Conservation (phyloP, 1,284 basidiomycete species). For the Malassezia sp. region DNA sequence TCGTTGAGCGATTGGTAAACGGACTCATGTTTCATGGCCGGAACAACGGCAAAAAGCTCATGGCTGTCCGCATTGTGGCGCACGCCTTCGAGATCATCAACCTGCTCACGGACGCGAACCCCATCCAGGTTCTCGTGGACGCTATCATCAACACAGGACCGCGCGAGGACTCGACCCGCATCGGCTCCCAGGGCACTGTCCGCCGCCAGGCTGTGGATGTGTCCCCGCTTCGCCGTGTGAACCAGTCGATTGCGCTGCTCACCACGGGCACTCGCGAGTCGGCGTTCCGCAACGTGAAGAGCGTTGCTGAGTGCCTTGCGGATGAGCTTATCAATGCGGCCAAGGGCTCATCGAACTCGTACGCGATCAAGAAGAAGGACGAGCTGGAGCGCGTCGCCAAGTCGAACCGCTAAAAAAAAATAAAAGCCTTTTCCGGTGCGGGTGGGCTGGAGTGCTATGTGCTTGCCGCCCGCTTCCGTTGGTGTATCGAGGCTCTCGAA, state of each 20-base stretch:
- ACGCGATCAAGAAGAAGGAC: constrained; percentile 89
- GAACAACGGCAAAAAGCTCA: constrained; percentile 99
- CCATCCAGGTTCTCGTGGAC: constrained; percentile 94
- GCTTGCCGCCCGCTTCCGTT: constrained; percentile 3
- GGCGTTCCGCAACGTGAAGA: constrained; percentile 99
- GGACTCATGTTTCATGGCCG: constrained; percentile 89
- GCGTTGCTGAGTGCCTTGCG: constrained; percentile 84
- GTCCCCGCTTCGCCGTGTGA: constrained; percentile 92
- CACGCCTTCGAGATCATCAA: constrained; percentile 99
- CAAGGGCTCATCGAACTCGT: constrained; percentile 99
- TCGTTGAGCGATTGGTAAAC: constrained; percentile 97
- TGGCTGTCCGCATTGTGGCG: constrained; percentile 97
- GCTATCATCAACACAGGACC: constrained; percentile 99
- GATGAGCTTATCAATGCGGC: constrained; percentile 99
- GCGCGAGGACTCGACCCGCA: constrained; percentile 98
- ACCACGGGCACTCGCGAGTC: constrained; percentile 97
- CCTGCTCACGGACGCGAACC: constrained; percentile 99
- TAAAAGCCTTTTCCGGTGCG: neutral
- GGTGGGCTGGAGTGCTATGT: constrained; percentile 5
- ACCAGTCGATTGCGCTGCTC: constrained; percentile 89
- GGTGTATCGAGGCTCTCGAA: constrained; percentile 11
- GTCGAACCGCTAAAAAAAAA: constrained; percentile 74
- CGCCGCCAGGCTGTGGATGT: constrained; percentile 99
- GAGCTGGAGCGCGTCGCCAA: constrained; percentile 99
- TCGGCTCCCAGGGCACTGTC: constrained; percentile 98